phyloP scores from a whole-genome alignment of 805 yeast genomes.

The Candida maris region DNA sequence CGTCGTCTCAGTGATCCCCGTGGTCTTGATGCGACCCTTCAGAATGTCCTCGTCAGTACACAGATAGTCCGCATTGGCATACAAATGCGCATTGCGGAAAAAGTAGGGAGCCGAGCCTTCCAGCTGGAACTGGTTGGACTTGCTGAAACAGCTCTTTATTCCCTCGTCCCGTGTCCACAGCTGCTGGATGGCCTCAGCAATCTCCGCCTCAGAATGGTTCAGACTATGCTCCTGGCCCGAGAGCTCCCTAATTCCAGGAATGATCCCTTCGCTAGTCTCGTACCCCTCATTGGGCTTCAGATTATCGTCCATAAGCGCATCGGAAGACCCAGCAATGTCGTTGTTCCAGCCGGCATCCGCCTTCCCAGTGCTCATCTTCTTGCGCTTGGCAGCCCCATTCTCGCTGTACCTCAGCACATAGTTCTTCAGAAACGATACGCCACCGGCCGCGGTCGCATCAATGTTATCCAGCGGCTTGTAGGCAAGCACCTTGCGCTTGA shows the following conservation, averaged over 20 bases:
- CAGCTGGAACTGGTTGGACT: slow-evolving; percentile 76
- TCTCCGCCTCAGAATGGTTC: slow-evolving; percentile 37
- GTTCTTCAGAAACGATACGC: slow-evolving; percentile 57
- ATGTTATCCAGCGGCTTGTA: slow-evolving; percentile 59
- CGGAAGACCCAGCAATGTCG: slow-evolving; percentile 8
- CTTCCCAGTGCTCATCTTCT: slow-evolving; percentile 52
- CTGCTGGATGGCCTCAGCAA: slow-evolving; percentile 65
- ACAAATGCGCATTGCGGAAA: slow-evolving; percentile 66
- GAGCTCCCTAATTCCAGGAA: slow-evolving; percentile 15
- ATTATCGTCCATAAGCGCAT: slow-evolving; percentile 2
- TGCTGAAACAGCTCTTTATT: slow-evolving; percentile 50
- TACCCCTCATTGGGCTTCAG: slow-evolving; percentile 16
- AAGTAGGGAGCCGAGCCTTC: slow-evolving; percentile 82
- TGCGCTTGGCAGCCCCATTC: slow-evolving; percentile 48
- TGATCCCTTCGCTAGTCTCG: slow-evolving; percentile 10
- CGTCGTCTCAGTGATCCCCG: slow-evolving; percentile 87
- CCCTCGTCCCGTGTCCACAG: slow-evolving; percentile 76
- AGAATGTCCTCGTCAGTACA: slow-evolving; percentile 83
- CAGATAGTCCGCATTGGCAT: slow-evolving; percentile 59
- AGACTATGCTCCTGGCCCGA: slow-evolving; percentile 6
- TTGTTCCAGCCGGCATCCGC: slow-evolving; percentile 35
- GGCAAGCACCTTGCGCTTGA: slow-evolving; percentile 48
- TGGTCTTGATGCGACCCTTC: slow-evolving; percentile 89
- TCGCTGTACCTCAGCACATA: slow-evolving; percentile 61
- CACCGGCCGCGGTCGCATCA: slow-evolving; percentile 66